Percentiles rank a stretch among this genome's conserved stretches.
phyloP scores from a whole-genome alignment of 805 yeast genomes.

The Kockiozyma suomiensis region DNA sequence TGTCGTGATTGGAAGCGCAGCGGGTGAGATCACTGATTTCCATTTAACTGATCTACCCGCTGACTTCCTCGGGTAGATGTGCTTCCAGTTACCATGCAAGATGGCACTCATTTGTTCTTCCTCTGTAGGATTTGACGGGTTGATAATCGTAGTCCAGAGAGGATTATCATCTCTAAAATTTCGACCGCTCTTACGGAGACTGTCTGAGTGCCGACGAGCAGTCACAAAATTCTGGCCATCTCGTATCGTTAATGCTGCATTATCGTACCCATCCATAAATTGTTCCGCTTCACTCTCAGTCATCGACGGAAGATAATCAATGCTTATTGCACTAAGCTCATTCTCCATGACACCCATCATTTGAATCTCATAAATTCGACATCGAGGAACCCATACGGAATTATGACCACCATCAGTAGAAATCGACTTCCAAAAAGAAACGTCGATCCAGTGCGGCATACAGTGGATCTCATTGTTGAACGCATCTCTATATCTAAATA shows the following conservation, averaged over 20 bases:
- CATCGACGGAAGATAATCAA: slow-evolving; percentile 56
- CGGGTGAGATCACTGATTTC: slow-evolving; percentile 92
- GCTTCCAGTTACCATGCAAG: slow-evolving; percentile 86
- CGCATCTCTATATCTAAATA: slow-evolving; percentile 60
- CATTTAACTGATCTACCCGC: slow-evolving; percentile 65
- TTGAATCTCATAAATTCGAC: slow-evolving; percentile 91
- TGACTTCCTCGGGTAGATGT: slow-evolving; percentile 79
- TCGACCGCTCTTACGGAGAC: slow-evolving; percentile 16
- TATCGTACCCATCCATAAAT: slow-evolving; percentile 71
- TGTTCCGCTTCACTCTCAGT: slow-evolving; percentile 48
- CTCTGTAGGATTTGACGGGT: slow-evolving; percentile 73
- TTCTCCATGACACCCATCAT: slow-evolving; percentile 99
- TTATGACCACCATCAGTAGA: slow-evolving; percentile 48
- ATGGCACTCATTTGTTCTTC: slow-evolving; percentile 57
- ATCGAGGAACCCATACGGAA: slow-evolving; percentile 78
- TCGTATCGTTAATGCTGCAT: slow-evolving; percentile 23
- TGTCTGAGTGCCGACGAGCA: slow-evolving; percentile 15
- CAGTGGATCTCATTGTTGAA: slow-evolving; percentile 52
- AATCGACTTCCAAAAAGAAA: slow-evolving; percentile 74
- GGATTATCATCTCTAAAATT: slow-evolving; percentile 36
- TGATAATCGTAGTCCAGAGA: slow-evolving; percentile 66
- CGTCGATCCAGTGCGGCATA: slow-evolving; percentile 94
- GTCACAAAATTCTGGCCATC: background rate
- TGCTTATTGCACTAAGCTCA: slow-evolving; percentile 69
- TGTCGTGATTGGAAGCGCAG: slow-evolving; percentile 82